Evolutionary conservation across 176 grass and related monocot species (phyloP).

Genomic region (Triticum urartu): DNA sequence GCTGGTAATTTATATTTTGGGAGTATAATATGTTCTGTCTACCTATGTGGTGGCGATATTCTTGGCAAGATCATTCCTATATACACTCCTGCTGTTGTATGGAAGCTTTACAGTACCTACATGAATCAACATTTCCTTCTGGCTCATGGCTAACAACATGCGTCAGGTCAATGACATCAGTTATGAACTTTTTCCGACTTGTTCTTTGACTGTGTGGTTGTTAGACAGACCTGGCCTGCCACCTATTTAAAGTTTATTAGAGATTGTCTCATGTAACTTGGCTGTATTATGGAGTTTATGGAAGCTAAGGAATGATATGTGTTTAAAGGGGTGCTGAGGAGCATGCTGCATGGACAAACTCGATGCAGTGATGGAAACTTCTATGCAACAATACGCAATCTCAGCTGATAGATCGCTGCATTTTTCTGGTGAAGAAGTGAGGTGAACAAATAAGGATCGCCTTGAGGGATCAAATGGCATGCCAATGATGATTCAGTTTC

Average conservation of each 20-base stretch:
- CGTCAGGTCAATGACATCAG: not conserved
- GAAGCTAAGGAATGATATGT: not conserved
- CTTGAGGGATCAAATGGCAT: not conserved
- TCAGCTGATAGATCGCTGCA: not conserved
- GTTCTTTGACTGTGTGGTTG: not conserved
- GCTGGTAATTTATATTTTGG: not conserved
- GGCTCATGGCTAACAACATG: not conserved
- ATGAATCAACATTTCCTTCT: not conserved
- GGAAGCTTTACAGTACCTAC: not conserved
- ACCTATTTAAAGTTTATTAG: not conserved
- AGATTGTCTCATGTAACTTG: not conserved
- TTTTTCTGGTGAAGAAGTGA: not conserved
- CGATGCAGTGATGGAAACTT: not conserved
- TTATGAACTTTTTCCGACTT: not conserved
- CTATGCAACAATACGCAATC: not conserved
- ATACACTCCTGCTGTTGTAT: not conserved
- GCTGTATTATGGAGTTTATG: not conserved
- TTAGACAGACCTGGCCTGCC: not conserved
- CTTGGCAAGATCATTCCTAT: not conserved
- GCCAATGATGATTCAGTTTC: not conserved
- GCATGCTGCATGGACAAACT: not conserved
- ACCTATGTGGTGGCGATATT: not conserved
- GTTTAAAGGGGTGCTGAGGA: not conserved
- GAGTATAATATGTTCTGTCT: not conserved
- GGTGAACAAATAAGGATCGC: not conserved